These are phyloP conservation scores for Cladosporium sp. DNA, from an alignment of 2,329 filamentous ascomycete genomes.

Conservation along the genomic window DNA sequence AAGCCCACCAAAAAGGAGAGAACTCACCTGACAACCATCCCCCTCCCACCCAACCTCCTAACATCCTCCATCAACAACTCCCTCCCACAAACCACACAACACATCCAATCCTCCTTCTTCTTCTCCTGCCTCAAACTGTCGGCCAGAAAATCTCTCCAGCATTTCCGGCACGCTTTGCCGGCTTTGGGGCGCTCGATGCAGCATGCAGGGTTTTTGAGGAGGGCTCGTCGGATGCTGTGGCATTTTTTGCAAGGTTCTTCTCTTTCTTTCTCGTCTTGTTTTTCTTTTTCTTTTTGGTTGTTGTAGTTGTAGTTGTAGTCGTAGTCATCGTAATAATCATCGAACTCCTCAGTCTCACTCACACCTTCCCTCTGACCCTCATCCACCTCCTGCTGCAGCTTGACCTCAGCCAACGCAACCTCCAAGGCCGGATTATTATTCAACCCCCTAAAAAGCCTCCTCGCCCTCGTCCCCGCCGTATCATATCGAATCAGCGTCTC, in stretches of 20 bases:
- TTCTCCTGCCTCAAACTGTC: neutral
- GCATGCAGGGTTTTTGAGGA: constrained; percentile 1
- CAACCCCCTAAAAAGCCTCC: too few species aligned
- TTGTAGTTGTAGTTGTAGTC: too few species aligned
- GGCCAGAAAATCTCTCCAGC: constrained; percentile 1
- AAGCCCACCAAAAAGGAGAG: neutral
- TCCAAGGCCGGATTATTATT: too few species aligned
- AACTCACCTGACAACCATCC: constrained; percentile 1
- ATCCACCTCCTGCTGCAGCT: too few species aligned
- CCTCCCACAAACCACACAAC: constrained; percentile 5
- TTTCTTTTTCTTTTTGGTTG: too few species aligned
- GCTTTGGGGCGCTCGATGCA: neutral
- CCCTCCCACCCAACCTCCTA: constrained; percentile 6
- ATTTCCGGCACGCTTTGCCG: neutral
- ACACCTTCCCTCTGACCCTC: too few species aligned
- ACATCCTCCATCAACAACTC: constrained; percentile 2
- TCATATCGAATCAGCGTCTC: too few species aligned
- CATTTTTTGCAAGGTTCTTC: neutral
- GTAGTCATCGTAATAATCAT: too few species aligned
- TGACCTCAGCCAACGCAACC: too few species aligned
- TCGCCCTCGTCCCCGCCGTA: too few species aligned
- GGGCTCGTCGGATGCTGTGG: neutral
- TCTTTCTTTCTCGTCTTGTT: neutral
- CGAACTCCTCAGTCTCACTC: too few species aligned
- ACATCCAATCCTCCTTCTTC: neutral